Conservation (phyloP, 1,139 yeast species). For the Nakaseomyces sp. region DNA sequence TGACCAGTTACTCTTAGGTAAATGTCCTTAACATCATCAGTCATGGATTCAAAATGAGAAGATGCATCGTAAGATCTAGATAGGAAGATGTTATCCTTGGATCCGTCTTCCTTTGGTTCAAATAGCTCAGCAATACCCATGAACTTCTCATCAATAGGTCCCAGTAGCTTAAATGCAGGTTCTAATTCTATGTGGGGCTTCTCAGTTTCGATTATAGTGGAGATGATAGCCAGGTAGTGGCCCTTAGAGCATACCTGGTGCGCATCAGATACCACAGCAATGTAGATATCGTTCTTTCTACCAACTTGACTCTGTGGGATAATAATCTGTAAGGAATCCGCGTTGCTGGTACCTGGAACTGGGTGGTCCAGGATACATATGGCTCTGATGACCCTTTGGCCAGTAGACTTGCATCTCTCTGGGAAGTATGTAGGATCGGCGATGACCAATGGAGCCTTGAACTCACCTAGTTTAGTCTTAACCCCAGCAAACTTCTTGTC, state of each 20-base stretch:
- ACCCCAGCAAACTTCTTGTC: constrained; percentile 64
- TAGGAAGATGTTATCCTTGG: constrained; percentile 66
- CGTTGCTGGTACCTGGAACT: constrained; percentile 69
- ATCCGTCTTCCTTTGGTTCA: constrained; percentile 81
- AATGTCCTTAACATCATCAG: constrained; percentile 93
- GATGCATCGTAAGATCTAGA: constrained; percentile 90
- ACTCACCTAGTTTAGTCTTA: constrained; percentile 81
- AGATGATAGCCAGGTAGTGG: constrained; percentile 83
- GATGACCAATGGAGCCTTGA: constrained; percentile 86
- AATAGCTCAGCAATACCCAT: constrained; percentile 92
- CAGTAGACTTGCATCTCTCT: constrained; percentile 74
- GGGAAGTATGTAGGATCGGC: constrained; percentile 99
- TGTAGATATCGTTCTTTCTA: constrained; percentile 88
- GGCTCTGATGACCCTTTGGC: constrained; percentile 85
- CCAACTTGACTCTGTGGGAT: constrained; percentile 94
- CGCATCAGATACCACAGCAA: constrained; percentile 81
- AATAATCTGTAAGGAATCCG: constrained; percentile 87
- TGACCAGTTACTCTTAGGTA: constrained; percentile 88
- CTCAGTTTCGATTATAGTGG: constrained; percentile 91
- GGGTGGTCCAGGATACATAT: constrained; percentile 91
- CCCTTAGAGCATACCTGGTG: constrained; percentile 91
- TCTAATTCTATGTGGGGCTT: constrained; percentile 88
- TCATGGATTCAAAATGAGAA: constrained; percentile 91
- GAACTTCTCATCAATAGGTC: constrained; percentile 67
- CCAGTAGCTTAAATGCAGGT: constrained; percentile 88